Evolutionary conservation across 1,139 yeast species (phyloP).

Genomic region (Eremothecium coryli): DNA sequence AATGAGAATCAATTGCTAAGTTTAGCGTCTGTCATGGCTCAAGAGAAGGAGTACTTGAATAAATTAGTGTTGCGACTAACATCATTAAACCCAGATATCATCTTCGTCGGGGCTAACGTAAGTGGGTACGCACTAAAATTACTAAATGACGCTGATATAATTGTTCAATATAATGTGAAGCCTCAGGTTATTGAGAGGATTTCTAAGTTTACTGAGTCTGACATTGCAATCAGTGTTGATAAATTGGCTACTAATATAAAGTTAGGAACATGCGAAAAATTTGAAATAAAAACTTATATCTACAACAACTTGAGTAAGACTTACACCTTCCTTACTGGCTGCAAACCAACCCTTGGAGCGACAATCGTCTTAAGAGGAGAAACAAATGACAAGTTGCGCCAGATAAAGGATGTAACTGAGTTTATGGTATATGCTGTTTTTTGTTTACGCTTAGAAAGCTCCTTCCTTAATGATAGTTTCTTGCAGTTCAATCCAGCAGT

Average conservation of each 20-base stretch:
- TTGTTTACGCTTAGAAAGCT: conserved; percentile 72
- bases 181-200: conserved; percentile 76
- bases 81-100: conserved; percentile 68
- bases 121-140: conserved; percentile 74
- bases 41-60: conserved; percentile 75
- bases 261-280: conserved; percentile 64
- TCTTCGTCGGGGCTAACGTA: conserved; percentile 72
- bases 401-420: conserved; percentile 70
- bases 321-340: conserved; percentile 69
- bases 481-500: conserved; percentile 38
- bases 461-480: conserved; percentile 69
- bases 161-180: conserved; percentile 72
- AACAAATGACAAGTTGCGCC: conserved; percentile 47
- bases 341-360: conserved; percentile 65
- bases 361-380: conserved; percentile 79
- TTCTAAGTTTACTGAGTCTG: conserved; percentile 74
- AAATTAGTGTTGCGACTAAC: conserved; percentile 74
- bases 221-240: conserved; percentile 61
- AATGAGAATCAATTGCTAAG: conserved; percentile 67
- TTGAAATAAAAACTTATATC: conserved; percentile 61
- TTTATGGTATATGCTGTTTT: conserved; percentile 69
- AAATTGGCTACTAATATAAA: conserved; percentile 48
- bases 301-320: conserved; percentile 53
- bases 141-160: conserved; percentile 63
- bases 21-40: conserved; percentile 75